A percentile compares a stretch with the other conserved stretches of the same genome.
Conservation (phyloP, 2,329 filamentous ascomycete genomes). For the Hypoxylon sp. region DNA sequence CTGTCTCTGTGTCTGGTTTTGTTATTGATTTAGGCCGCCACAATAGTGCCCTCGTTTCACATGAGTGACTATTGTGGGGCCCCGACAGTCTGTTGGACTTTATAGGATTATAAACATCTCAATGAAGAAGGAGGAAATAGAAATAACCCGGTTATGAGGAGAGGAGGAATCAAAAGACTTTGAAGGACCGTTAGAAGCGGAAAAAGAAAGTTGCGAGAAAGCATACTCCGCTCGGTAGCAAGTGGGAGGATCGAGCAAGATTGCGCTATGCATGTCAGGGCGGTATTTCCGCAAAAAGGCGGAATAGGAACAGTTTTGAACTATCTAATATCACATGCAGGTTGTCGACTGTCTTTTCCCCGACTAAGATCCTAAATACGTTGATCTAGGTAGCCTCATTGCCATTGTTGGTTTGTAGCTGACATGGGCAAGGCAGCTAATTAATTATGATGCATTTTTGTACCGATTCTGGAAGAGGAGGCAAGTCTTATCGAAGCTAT, state of each 20-base stretch:
- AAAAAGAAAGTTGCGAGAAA: constrained; percentile 7
- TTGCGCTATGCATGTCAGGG: constrained; percentile 17
- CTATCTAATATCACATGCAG: constrained; percentile 17
- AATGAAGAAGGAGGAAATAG: constrained; percentile 15
- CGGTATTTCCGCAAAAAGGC: constrained; percentile 18
- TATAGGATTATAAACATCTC: neutral
- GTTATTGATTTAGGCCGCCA: neutral
- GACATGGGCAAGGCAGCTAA: constrained; percentile 12
- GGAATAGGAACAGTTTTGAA: neutral
- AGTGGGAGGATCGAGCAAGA: constrained; percentile 11
- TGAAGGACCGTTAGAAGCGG: neutral
- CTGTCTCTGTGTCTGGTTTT: neutral
- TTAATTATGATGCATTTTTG: constrained; percentile 2
- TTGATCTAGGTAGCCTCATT: constrained; percentile 9
- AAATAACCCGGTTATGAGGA: constrained; percentile 2
- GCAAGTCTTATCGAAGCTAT: constrained; percentile 18
- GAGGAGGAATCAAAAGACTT: neutral
- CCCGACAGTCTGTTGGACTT: neutral
- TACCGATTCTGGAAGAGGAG: constrained; percentile 4
- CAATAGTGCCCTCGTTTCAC: constrained; percentile 10
- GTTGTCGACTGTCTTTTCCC: constrained; percentile 4
- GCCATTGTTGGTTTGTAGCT: constrained; percentile 4
- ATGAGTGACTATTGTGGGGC: constrained; percentile 8
- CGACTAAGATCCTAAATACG: neutral
- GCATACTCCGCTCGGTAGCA: neutral